Evolutionary conservation across 2,329 filamentous ascomycete genomes (phyloP).

Genomic region (Dactylellina cionopaga): DNA sequence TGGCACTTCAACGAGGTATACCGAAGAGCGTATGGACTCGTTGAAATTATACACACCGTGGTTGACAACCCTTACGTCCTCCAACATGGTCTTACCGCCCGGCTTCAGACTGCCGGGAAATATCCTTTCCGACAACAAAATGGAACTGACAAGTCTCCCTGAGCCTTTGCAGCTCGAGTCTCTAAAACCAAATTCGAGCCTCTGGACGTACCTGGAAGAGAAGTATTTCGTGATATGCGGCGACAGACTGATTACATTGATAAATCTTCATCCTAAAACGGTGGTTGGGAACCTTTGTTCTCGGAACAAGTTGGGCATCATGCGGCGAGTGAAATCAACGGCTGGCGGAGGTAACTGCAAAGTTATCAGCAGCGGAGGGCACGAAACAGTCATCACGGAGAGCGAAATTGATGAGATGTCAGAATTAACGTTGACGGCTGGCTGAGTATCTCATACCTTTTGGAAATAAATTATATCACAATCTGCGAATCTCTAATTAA

Average conservation of each 20-base stretch:
- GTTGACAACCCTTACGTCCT: neutral
- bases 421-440: neutral
- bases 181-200: neutral
- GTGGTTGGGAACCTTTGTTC: neutral
- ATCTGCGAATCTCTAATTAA: too few relatives aligned
- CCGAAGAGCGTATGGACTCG: neutral
- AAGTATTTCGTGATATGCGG: constrained; percentile 9
- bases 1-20: neutral
- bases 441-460: too few relatives aligned
- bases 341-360: neutral
- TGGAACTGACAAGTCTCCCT: neutral
- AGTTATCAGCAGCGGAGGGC: neutral
- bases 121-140: neutral
- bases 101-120: neutral
- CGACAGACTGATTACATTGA: constrained; percentile 3
- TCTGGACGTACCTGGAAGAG: constrained; percentile 5
- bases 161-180: constrained; percentile 1
- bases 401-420: neutral
- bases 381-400: neutral
- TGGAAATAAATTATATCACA: too few relatives aligned
- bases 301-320: constrained; percentile 6
- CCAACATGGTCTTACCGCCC: neutral
- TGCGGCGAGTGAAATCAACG: neutral
- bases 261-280: constrained; percentile 8
- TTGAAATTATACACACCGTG: neutral